These are phyloP conservation scores for Trichophyton mentagrophytes DNA, from an alignment of 2,329 filamentous ascomycete genomes.

Conservation along the genomic window DNA sequence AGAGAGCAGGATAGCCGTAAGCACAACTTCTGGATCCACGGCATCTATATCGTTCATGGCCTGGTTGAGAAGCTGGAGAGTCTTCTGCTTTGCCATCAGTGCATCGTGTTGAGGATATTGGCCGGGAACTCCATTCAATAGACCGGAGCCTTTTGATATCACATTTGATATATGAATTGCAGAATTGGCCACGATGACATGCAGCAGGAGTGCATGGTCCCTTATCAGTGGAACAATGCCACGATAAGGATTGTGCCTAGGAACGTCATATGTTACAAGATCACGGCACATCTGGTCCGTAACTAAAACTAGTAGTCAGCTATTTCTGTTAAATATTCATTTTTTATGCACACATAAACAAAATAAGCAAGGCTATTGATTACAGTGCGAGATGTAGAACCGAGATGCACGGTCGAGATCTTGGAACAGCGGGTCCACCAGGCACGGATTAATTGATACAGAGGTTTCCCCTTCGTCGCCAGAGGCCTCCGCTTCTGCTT, in stretches of 20 bases:
- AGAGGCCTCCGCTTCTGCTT: too few relatives aligned
- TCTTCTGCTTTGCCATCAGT: conserved; percentile 24
- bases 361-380: neutral
- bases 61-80: conserved; percentile 31
- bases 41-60: conserved; percentile 21
- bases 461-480: too few relatives aligned
- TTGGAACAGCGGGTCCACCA: conserved; percentile 35
- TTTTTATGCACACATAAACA: neutral
- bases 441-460: neutral
- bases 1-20: conserved; percentile 26
- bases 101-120: conserved; percentile 1
- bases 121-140: neutral
- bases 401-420: conserved; percentile 33
- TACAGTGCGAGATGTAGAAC: conserved; percentile 37
- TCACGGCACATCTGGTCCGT: conserved; percentile 1
- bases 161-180: conserved; percentile 7
- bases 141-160: neutral
- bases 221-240: conserved; percentile 4
- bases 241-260: conserved; percentile 8
- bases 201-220: conserved; percentile 5
- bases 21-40: conserved; percentile 22
- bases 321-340: neutral
- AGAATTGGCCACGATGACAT: conserved; percentile 6
- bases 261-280: conserved; percentile 7
- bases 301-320: conserved; percentile 13